Evolutionary conservation across 352 stramenopile species (phyloP).

Genomic region (Phytophthora macrochlamydospora): DNA sequence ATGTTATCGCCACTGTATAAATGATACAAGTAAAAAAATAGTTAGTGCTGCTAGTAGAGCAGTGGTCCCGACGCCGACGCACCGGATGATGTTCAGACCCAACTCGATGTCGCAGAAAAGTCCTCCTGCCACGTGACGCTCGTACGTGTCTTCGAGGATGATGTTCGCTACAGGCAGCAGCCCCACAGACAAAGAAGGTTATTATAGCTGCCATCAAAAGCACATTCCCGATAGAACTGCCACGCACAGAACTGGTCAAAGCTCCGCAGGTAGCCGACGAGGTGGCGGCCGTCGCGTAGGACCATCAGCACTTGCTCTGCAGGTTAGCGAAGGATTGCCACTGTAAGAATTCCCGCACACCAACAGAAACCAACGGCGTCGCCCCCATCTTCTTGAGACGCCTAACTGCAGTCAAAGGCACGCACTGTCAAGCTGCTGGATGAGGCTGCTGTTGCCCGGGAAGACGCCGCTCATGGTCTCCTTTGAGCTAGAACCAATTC

Average conservation of each 20-base stretch:
- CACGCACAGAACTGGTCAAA: slow-evolving; percentile 88
- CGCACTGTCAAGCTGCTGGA: slow-evolving; percentile 87
- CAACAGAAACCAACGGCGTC: neutral
- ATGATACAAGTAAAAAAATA: no score
- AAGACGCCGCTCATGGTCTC: slow-evolving; percentile 72
- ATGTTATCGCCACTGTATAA: slow-evolving; percentile 81
- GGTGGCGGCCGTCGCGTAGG: slow-evolving; percentile 94
- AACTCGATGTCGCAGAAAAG: slow-evolving; percentile 96
- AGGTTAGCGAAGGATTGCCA: neutral
- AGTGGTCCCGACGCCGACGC: neutral
- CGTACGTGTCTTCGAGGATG: slow-evolving; percentile 95
- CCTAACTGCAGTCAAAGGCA: slow-evolving; percentile 6
- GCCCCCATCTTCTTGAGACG: neutral
- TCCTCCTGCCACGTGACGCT: slow-evolving; percentile 84
- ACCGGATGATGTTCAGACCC: slow-evolving; percentile 96
- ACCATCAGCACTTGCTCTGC: slow-evolving; percentile 92
- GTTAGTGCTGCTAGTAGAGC: no score
- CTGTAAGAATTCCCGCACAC: no score
- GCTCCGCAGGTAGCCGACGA: slow-evolving; percentile 91
- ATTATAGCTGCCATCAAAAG: no score
- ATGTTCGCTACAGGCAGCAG: slow-evolving; percentile 87
- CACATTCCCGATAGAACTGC: neutral
- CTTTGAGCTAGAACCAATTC: no score
- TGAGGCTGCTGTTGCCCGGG: slow-evolving; percentile 81
- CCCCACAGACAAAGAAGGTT: no score